Conservation (phyloP, 805 yeast species). For the Yarrowia phangngaensis region DNA sequence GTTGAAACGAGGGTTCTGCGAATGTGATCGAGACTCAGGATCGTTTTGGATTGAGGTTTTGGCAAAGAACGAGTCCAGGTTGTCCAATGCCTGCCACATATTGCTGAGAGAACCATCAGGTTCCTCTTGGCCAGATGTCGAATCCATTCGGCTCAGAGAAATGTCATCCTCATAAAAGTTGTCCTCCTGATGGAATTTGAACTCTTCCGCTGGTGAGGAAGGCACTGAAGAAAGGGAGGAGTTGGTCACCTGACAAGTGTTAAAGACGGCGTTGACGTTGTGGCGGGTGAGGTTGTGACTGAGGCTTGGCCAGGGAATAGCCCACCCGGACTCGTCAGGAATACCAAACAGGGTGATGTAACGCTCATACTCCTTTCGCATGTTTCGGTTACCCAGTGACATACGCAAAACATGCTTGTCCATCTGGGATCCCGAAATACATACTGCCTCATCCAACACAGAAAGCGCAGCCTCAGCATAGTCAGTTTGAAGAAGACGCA, state of each 20-base stretch:
- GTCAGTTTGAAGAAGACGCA: conserved; percentile 75
- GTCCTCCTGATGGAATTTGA: conserved; percentile 59
- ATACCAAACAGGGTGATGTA: conserved; percentile 90
- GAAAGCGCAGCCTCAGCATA: conserved; percentile 84
- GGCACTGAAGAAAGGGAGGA: conserved; percentile 19
- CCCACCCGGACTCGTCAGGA: conserved; percentile 96
- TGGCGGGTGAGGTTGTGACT: conserved; percentile 84
- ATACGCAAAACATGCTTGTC: conserved; percentile 90
- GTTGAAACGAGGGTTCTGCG: conserved; percentile 20
- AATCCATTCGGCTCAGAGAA: conserved; percentile 42
- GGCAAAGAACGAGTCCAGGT: conserved; percentile 82
- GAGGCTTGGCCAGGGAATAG: conserved; percentile 90
- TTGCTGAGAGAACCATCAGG: conserved; percentile 71
- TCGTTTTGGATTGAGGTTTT: conserved; percentile 43
- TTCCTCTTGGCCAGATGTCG: conserved; percentile 49
- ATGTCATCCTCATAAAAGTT: conserved; percentile 42
- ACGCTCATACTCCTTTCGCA: conserved; percentile 75
- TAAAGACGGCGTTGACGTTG: conserved; percentile 92
- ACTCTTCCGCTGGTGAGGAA: conserved; percentile 29
- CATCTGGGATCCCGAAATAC: conserved; percentile 83
- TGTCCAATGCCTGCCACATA: conserved; percentile 90
- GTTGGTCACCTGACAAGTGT: conserved; percentile 59
- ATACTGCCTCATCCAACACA: conserved; percentile 78
- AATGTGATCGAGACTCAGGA: not conserved
- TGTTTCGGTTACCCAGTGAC: conserved; percentile 78